A percentile compares a stretch with the other conserved stretches of the same genome.
phyloP scores from a whole-genome alignment of 176 grass and related monocot species.

The Carex myosuroides region DNA sequence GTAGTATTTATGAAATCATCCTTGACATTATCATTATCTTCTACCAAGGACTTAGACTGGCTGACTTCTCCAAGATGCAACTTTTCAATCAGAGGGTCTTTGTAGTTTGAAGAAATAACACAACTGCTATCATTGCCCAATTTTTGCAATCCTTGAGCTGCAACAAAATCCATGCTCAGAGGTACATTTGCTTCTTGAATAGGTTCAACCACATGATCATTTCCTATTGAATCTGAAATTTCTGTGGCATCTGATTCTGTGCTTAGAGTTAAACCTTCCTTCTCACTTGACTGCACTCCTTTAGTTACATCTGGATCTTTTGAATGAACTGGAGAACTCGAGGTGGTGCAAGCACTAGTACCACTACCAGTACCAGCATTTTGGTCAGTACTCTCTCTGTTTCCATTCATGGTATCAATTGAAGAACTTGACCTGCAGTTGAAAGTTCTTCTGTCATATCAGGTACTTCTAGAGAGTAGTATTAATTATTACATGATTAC shows the following conservation, averaged over 20 bases:
- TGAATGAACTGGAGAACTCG: background rate
- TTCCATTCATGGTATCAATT: background rate
- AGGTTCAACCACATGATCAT: background rate
- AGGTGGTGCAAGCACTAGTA: background rate
- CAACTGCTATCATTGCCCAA: background rate
- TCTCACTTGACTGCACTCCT: background rate
- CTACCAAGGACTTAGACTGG: slow-evolving; percentile 15
- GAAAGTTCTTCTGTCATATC: background rate
- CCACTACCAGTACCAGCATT: background rate
- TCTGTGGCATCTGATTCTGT: background rate
- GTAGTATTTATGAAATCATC: background rate
- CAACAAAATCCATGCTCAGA: background rate
- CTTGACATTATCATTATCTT: slow-evolving; percentile 12
- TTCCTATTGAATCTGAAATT: slow-evolving; percentile 1
- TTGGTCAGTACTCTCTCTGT: background rate
- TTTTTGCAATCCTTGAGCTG: background rate
- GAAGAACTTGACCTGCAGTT: background rate
- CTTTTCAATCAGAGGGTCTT: background rate
- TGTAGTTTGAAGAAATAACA: background rate
- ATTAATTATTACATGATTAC: background rate
- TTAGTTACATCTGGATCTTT: background rate
- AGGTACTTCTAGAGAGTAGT: background rate
- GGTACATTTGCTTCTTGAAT: slow-evolving; percentile 3
- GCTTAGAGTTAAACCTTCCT: background rate
- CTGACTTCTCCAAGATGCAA: slow-evolving; percentile 22